These are phyloP conservation scores for Solanum chiquidenum DNA, from an alignment of 257 asterid genomes.

Conservation along the genomic window DNA sequence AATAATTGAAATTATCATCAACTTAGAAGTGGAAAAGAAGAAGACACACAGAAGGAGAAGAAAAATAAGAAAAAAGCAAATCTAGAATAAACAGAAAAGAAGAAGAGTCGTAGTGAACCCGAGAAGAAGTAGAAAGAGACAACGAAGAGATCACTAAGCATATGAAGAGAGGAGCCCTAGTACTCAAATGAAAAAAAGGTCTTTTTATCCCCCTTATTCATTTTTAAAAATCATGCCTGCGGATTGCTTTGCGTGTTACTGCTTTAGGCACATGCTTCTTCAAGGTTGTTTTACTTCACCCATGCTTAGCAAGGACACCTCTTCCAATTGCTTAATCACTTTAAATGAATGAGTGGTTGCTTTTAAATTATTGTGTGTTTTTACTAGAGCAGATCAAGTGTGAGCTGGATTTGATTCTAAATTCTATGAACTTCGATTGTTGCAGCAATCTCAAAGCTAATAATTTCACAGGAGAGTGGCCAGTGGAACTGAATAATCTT, in stretches of 20 bases:
- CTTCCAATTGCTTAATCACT: background rate
- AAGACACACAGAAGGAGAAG: background rate
- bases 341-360: background rate
- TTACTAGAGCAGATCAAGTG: background rate
- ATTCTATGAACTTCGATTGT: background rate
- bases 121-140: background rate
- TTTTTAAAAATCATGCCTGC: background rate
- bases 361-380: background rate
- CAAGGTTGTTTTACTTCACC: background rate
- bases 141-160: background rate
- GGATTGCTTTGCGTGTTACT: background rate
- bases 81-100: background rate
- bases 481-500: constrained; percentile 27
- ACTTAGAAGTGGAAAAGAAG: background rate
- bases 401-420: background rate
- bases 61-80: background rate
- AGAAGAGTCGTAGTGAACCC: background rate
- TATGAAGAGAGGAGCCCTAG: background rate
- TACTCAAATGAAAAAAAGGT: background rate
- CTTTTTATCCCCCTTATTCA: background rate
- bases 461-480: constrained; percentile 35
- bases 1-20: background rate
- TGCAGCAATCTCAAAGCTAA: constrained; percentile 42
- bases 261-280: background rate
- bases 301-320: background rate